Conservation (phyloP, 768 basidiomycete genomes). For the Boletus sp. region DNA sequence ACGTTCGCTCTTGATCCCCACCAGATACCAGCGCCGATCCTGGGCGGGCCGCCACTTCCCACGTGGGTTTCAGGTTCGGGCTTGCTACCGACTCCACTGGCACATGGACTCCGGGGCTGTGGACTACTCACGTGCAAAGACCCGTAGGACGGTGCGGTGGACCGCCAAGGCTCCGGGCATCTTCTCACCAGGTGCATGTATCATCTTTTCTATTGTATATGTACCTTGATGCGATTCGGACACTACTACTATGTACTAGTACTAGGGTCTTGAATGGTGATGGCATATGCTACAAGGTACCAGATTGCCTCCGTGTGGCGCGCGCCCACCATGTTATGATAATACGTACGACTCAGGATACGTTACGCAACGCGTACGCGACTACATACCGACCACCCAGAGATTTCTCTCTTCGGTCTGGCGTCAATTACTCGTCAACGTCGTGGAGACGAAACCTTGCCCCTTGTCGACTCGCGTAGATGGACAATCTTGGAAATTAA, state of each 20-base stretch:
- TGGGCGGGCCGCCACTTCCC: not conserved
- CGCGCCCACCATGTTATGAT: not conserved
- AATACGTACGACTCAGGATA: not conserved
- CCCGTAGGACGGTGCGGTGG: no score
- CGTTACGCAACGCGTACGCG: not conserved
- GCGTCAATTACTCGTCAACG: constrained; percentile 4
- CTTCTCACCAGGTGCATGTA: no score
- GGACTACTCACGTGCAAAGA: no score
- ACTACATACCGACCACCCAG: not conserved
- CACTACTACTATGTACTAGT: no score
- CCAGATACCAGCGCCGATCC: not conserved
- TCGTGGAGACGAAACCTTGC: not conserved
- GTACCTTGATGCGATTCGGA: not conserved
- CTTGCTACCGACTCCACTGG: not conserved
- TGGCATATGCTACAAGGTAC: no score
- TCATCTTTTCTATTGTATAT: not conserved
- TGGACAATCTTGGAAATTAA: constrained; percentile 4
- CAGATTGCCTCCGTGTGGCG: constrained; percentile 22
- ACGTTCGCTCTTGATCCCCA: not conserved
- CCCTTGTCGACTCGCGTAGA: not conserved
- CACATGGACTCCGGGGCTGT: constrained; percentile 8
- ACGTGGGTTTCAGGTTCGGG: constrained; percentile 1
- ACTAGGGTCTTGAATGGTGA: no score
- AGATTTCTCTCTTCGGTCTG: not conserved
- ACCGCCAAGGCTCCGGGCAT: no score